Base-by-base conservation (phyloP, 768 basidiomycete genomes). In the Mycena capillaripes region DNA sequence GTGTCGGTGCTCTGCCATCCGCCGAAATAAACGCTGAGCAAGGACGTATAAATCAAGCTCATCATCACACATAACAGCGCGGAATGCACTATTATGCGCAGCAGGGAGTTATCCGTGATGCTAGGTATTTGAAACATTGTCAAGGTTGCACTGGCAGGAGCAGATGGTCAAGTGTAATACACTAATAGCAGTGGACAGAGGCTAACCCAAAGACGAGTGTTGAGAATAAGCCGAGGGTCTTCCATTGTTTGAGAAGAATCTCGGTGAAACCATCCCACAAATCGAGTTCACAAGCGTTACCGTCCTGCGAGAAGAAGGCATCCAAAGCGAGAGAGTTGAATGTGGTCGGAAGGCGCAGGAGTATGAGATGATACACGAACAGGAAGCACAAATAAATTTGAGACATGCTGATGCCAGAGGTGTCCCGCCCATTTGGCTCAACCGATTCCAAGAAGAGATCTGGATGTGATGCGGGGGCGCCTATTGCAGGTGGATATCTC, bases 111-210 rank as follows among this genome's bases (percentile, higher is more conserved):
- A 23, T 23, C 42, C 3, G 34, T 55, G 60, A 70, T 27, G 30
- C 40, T 44, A 0, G 60, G 60, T 17, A 70, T 63, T 63, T 70
- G 69, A 19, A 70, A 70, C 69, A 70, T 70, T 17, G 69, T 70
- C 29, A 70, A 21, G 36, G 69, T 70, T 27, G 69, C 69, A 12
- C 69, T 70, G 29, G 16, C 3, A 23, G 32, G 10, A n/a, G n/a
- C 7, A 38, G 30, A 9, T 36, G 12, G 30, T 36, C 25, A 9
- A 48, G 11, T 12, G 16, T 42, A 16, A 42, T 42, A 42, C 40
- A 42, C 11, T 42, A 42, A 17, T 42, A 42, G 40, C n/a, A 11
- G 17, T 19, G 32, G 19, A 50, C 30, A 29, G 5, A 48, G 0
- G 36, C 69, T 34, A 17, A 63, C 69, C 69, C 69, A 29, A 70